phyloP scores from a whole-genome alignment of 768 basidiomycete species.

The Tremella yokohamensis region DNA sequence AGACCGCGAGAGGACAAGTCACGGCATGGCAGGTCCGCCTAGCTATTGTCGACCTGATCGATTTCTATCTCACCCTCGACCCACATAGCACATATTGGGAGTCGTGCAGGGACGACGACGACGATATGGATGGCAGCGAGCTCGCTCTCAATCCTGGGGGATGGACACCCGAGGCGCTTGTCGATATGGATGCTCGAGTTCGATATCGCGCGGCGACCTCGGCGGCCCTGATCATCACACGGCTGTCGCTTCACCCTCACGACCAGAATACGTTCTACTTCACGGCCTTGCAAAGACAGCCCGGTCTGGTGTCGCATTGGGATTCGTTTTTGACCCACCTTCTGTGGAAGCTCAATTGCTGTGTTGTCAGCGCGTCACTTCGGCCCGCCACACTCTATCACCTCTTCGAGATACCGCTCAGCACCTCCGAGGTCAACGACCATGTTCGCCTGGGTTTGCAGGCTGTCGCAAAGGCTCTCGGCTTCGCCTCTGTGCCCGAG shows the following conservation, averaged over 20 bases:
- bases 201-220: conserved; percentile 71
- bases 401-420: conserved; percentile 65
- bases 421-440: conserved; percentile 46
- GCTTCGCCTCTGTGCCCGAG: conserved; percentile 59
- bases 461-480: conserved; percentile 66
- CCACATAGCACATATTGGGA: conserved; percentile 59
- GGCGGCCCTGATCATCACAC: conserved; percentile 57
- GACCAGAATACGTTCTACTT: conserved; percentile 61
- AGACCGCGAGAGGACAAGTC: conserved; percentile 54
- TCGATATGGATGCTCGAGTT: conserved; percentile 74
- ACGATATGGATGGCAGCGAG: conserved; percentile 34
- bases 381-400: conserved; percentile 85
- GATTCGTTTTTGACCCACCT: conserved; percentile 77
- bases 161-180: conserved; percentile 51
- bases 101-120: neutral
- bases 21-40: conserved; percentile 65
- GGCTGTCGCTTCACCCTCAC: conserved; percentile 68
- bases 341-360: conserved; percentile 75
- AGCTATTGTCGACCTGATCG: conserved; percentile 62
- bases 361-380: conserved; percentile 71
- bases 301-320: conserved; percentile 52
- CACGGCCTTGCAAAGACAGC: conserved; percentile 21
- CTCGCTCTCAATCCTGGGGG: conserved; percentile 24
- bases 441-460: conserved; percentile 54
- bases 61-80: conserved; percentile 62